Conservation (phyloP, 768 basidiomycete genomes). For the Rhodotorula paludigena region DNA sequence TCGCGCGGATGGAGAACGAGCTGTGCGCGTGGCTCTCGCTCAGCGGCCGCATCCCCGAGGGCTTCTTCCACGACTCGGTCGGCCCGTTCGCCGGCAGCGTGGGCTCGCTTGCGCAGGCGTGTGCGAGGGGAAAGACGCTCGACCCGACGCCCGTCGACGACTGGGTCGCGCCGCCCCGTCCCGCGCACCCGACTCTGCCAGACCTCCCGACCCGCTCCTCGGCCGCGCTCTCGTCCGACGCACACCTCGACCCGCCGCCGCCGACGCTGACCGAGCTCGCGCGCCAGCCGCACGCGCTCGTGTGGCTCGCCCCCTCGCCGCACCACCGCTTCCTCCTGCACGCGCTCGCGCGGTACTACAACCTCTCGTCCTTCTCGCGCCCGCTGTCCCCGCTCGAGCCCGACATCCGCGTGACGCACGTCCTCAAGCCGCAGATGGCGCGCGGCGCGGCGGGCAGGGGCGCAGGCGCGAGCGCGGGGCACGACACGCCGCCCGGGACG, state of each 20-base stretch:
- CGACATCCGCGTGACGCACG: conserved; percentile 21
- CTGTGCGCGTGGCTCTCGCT: conserved; percentile 16
- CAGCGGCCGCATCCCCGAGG: conserved; percentile 11
- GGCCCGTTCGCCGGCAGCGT: not conserved
- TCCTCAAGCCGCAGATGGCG: conserved; percentile 20
- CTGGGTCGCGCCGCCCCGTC: not conserved
- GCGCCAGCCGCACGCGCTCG: conserved; percentile 24
- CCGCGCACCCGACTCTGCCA: not conserved
- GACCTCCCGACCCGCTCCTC: conserved; percentile 1
- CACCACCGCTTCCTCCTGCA: conserved; percentile 32
- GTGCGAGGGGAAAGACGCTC: not conserved
- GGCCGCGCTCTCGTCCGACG: not conserved
- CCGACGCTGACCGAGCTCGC: conserved; percentile 30
- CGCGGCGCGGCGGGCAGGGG: not conserved
- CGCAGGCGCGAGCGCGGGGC: not conserved
- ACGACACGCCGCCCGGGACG: conserved; percentile 29
- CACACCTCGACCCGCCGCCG: not conserved
- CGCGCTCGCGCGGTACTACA: conserved; percentile 32
- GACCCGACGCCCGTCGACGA: conserved; percentile 30
- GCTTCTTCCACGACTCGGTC: conserved; percentile 27
- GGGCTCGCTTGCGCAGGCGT: not conserved
- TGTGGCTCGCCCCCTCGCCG: conserved; percentile 28
- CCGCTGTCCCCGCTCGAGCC: conserved; percentile 29
- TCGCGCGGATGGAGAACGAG: conserved; percentile 30
- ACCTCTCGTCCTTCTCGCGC: conserved; percentile 28